A percentile compares a stretch with the other conserved stretches of the same genome.
Evolutionary conservation across 805 yeast genomes (phyloP).

Genomic region (Myxozyma melibiosi): DNA sequence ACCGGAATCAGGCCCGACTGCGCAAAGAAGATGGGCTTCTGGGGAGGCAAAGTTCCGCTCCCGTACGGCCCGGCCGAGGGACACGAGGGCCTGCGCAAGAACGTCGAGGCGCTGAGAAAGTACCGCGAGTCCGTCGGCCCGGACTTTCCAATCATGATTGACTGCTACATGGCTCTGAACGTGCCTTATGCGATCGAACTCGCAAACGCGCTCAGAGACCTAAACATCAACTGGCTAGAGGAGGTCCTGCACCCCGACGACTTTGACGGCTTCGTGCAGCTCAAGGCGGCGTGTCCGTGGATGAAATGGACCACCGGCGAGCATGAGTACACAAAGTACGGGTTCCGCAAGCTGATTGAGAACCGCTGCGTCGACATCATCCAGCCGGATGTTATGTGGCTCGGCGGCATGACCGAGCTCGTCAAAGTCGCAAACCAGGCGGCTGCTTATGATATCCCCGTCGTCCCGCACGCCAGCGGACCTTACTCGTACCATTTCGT

Average conservation of each 20-base stretch:
- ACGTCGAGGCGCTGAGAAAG: slow-evolving; percentile 49
- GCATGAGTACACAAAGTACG: slow-evolving; percentile 55
- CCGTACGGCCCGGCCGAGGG: slow-evolving; percentile 58
- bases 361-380: slow-evolving; percentile 52
- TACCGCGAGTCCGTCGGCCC: slow-evolving; percentile 54
- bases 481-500: slow-evolving; percentile 57
- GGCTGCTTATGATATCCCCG: slow-evolving; percentile 56
- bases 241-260: slow-evolving; percentile 57
- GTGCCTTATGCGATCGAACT: slow-evolving; percentile 53
- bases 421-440: slow-evolving; percentile 53
- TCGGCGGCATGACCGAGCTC: slow-evolving; percentile 55
- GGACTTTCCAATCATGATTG: slow-evolving; percentile 57
- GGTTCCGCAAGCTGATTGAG: slow-evolving; percentile 54
- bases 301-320: slow-evolving; percentile 57
- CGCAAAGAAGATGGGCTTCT: slow-evolving; percentile 54
- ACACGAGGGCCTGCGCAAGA: slow-evolving; percentile 50
- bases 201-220: slow-evolving; percentile 48
- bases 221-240: slow-evolving; percentile 57
- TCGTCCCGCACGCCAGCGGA: slow-evolving; percentile 58
- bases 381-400: slow-evolving; percentile 60
- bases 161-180: slow-evolving; percentile 55
- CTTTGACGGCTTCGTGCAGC: slow-evolving; percentile 50
- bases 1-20: slow-evolving; percentile 53
- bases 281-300: slow-evolving; percentile 52
- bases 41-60: slow-evolving; percentile 57